These are phyloP conservation scores for Brassica cretica DNA, from an alignment of 345 rosid species.

Conservation along the genomic window DNA sequence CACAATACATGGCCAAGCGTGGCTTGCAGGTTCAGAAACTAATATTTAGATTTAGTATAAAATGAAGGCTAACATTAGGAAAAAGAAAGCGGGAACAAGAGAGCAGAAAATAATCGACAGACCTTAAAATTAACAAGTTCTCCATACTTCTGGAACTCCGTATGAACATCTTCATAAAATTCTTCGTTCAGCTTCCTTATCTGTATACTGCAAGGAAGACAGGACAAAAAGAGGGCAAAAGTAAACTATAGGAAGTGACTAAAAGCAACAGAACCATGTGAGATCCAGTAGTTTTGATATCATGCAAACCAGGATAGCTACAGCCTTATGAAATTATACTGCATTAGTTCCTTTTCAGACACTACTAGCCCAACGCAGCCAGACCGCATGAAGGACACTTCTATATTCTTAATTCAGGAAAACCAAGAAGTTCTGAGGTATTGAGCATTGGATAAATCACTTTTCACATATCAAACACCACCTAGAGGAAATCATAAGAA, in stretches of 20 bases:
- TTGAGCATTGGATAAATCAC: neutral
- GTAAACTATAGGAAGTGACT: slow-evolving; percentile 24
- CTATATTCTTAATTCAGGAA: slow-evolving; percentile 34
- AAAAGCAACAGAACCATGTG: slow-evolving; percentile 19
- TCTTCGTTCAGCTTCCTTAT: slow-evolving; percentile 95
- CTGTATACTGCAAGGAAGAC: slow-evolving; percentile 65
- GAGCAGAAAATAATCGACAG: slow-evolving; percentile 1
- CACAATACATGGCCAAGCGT: too few species aligned
- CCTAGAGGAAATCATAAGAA: neutral
- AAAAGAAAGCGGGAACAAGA: too few species aligned
- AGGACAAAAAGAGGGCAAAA: slow-evolving; percentile 5
- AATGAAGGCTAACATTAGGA: too few species aligned
- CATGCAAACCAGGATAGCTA: slow-evolving; percentile 21
- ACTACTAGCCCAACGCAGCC: slow-evolving; percentile 18
- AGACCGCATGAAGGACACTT: slow-evolving; percentile 5
- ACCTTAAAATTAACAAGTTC: slow-evolving; percentile 97
- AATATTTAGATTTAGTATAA: neutral
- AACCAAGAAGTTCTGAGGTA: slow-evolving; percentile 15
- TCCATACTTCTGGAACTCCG: slow-evolving; percentile 93
- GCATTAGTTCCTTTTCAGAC: slow-evolving; percentile 17
- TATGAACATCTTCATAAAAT: slow-evolving; percentile 96
- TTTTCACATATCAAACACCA: neutral
- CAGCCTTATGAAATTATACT: slow-evolving; percentile 25
- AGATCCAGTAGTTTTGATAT: neutral
- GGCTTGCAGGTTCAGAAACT: too few species aligned